Base-by-base conservation (phyloP, 2,329 filamentous ascomycete genomes). In the Colletotrichum kahawae region DNA sequence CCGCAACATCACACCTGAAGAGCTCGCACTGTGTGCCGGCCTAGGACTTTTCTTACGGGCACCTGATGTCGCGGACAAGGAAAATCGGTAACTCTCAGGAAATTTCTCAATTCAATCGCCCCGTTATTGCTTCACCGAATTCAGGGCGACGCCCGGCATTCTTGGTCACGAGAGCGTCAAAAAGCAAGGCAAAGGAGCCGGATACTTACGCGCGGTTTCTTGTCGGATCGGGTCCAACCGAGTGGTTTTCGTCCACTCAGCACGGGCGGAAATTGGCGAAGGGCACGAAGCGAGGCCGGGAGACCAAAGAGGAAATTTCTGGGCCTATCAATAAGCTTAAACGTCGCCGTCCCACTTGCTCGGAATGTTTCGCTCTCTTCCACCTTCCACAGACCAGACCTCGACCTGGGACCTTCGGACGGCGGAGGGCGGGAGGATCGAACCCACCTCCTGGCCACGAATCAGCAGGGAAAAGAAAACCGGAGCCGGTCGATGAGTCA, bases 301-400 rank as follows among this genome's bases (percentile, higher is more conserved):
- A 14, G 18, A 24, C 31, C 29, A 62, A 73, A 70, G 57, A 51
- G 72, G 67, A 36, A 75, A 62, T 33, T 66, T 38, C 65, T 43
- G 51, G 65, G 74, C 31, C 70, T 74, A 66, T 70, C 71, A 67
- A 70, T 74, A 76, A 76, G 71, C 74, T 76, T 76, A 76, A 70
- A 70, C 54, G 51, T 67, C 48, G 57, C 43, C 29, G 64, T 70
- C 54, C 70, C 65, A 36, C 60, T 54, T 27, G 24, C 24, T 67
- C 74, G 70, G 74, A 67, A 69, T 63, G 59, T 70, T 67, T 72
- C 73, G 62, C 69, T 51, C 29, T 14, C n/a, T 73, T 60, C 34
- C 29, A 14, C 56, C n/a, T 10, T 21, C 34, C 38, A 13, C 48
- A 51, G 43, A 6, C n/a, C 43, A 51, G n/a, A 51, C 43, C 18